phyloP scores from a whole-genome alignment of 805 yeast species.

The Wickerhamiella vanderwaltii region DNA sequence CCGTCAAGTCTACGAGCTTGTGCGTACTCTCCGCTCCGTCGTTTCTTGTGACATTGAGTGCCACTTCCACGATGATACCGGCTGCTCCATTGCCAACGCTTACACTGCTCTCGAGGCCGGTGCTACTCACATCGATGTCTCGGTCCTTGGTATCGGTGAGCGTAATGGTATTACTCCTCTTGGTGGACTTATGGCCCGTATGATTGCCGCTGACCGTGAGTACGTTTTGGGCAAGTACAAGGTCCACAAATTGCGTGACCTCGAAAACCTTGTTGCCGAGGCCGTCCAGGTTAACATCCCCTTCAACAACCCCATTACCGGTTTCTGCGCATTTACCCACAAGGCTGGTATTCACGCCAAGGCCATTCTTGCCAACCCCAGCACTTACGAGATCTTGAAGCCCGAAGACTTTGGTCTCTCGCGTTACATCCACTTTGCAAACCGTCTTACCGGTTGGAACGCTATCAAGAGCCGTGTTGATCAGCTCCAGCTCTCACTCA shows the following conservation, averaged over 20 bases:
- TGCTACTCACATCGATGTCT: constrained; percentile 85
- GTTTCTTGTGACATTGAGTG: constrained; percentile 96
- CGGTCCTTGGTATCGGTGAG: constrained; percentile 97
- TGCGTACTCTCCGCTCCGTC: constrained; percentile 82
- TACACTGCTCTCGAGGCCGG: constrained; percentile 98
- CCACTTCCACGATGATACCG: constrained; percentile 98
- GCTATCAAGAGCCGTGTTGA: constrained; percentile 97
- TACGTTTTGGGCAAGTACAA: constrained; percentile 90
- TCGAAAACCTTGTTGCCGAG: constrained; percentile 92
- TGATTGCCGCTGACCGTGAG: constrained; percentile 97
- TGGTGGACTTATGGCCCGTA: constrained; percentile 97
- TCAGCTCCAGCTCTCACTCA: constrained; percentile 77
- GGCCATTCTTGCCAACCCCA: constrained; percentile 96
- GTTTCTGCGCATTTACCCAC: constrained; percentile 98
- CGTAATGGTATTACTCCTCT: constrained; percentile 96
- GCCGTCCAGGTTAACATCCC: constrained; percentile 96
- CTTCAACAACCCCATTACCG: constrained; percentile 96
- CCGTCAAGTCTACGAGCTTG: constrained; percentile 94
- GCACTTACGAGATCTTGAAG: constrained; percentile 92
- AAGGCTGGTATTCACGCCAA: constrained; percentile 99
- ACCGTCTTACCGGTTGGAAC: constrained; percentile 97
- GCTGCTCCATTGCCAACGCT: constrained; percentile 97
- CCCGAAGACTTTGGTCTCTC: constrained; percentile 94
- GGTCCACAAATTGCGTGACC: constrained; percentile 87
- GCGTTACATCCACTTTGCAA: constrained; percentile 94